Conservation (phyloP, 306 rosid species). For the Herpetospermum pedunculosum region DNA sequence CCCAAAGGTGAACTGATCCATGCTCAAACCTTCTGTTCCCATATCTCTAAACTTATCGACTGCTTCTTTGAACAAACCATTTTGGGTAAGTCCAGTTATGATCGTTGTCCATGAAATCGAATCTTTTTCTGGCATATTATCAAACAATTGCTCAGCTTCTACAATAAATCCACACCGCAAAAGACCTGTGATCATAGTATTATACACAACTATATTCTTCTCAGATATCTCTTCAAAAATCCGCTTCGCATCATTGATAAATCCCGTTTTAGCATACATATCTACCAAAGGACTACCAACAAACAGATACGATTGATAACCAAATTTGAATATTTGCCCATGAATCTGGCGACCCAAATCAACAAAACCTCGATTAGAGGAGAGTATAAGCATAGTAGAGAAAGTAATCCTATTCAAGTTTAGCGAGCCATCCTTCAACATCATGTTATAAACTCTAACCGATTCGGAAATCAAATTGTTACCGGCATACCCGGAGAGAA, state of each 20-base stretch:
- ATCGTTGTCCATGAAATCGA: conserved; percentile 75
- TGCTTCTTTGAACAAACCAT: conserved; percentile 48
- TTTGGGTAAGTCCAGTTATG: conserved; percentile 66
- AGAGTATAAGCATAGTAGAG: conserved; percentile 64
- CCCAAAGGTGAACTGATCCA: conserved; percentile 86
- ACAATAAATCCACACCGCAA: conserved; percentile 46
- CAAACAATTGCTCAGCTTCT: conserved; percentile 42
- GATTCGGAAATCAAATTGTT: conserved; percentile 26
- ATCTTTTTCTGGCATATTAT: conserved; percentile 53
- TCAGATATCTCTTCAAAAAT: conserved; percentile 46
- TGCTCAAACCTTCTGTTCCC: conserved; percentile 38
- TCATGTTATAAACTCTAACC: conserved; percentile 44
- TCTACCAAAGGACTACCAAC: conserved; percentile 81
- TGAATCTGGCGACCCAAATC: conserved; percentile 66
- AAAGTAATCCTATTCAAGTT: conserved; percentile 51
- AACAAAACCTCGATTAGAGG: conserved; percentile 36
- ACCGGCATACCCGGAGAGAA: conserved; percentile 51
- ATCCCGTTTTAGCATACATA: conserved; percentile 62
- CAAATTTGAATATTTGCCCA: conserved; percentile 63
- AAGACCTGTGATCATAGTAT: conserved; percentile 59
- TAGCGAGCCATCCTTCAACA: conserved; percentile 34
- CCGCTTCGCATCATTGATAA: conserved; percentile 39
- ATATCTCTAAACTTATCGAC: conserved; percentile 43
- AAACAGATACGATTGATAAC: conserved; percentile 50
- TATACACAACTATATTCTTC: conserved; percentile 63